Evolutionary conservation across 768 basidiomycete genomes (phyloP), one percentile per base, ranked within the genome.

Genomic region (Phlebiopsis gigantea): DNA sequence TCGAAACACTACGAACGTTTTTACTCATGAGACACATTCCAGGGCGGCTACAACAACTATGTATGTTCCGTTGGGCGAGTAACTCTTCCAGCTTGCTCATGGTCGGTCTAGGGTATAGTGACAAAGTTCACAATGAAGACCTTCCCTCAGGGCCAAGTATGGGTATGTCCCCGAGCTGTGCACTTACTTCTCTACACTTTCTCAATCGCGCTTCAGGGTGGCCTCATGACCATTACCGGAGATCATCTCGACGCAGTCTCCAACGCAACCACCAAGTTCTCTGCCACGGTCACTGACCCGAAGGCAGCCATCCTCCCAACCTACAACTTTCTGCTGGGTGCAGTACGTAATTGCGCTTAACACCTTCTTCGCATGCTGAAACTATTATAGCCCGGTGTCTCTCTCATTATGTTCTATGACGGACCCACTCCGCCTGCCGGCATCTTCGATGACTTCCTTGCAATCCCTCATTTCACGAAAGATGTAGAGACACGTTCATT

Each of bases 41-140:
- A 84, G 81, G 85, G 85, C 29, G 84, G 84, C 9, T 65, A 74
- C 60, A 85, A 87, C 59, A 87, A 87, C 59, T 85, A 83, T 57
- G 77, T 77, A 44, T 8, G 68, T 55, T 3, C 1, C n/a, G 28
- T 21, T n/a, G 2, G 1, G 28, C 15, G 17, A 29, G 10, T 30
- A 29, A 12, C n/a, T 44, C 17, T 21, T 5, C 26, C 3, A 3
- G 41, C 21, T 26, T 14, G 24, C 17, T 17, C 25, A 45, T 24
- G 14, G 31, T 31, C 51, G 39, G 5, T 34, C 14, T 39, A 78
- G 76, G 85, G 85, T 0, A 79, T 86, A 31, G 80, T 86, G 2
- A 86, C 84, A 0, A 74, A 68, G 42, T 80, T 87, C 61, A 80
- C 77, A 0, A 53, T 87, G 21, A 77, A 77, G 58, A 73, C 81